These are phyloP conservation scores for Penicillium robsamsonii DNA, from an alignment of 495 filamentous ascomycete species.

Conservation along the genomic window DNA sequence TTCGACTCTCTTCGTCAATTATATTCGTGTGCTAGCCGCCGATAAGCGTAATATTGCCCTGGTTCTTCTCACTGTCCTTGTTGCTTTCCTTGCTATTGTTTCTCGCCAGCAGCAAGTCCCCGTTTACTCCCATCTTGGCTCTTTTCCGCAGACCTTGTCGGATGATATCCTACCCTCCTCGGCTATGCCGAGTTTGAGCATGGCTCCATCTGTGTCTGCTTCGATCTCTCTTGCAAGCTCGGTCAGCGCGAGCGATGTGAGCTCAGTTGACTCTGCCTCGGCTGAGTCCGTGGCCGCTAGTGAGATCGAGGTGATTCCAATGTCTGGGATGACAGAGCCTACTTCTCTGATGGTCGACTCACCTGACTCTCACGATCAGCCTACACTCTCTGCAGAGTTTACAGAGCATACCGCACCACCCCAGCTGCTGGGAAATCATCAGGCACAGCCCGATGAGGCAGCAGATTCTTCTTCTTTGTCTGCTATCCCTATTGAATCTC, in stretches of 20 bases:
- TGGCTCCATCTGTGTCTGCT: slow-evolving; percentile 5
- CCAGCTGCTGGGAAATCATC: background rate
- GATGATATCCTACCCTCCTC: slow-evolving; percentile 12
- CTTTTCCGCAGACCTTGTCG: slow-evolving; percentile 17
- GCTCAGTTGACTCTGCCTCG: background rate
- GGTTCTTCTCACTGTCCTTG: slow-evolving; percentile 56
- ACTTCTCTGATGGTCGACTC: background rate
- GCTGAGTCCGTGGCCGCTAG: background rate
- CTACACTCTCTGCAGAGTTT: background rate
- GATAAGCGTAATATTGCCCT: slow-evolving; percentile 74
- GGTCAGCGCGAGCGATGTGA: background rate
- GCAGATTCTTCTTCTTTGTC: background rate
- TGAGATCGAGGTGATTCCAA: background rate
- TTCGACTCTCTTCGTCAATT: slow-evolving; percentile 63
- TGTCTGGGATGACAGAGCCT: background rate
- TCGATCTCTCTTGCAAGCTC: background rate
- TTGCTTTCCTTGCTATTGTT: slow-evolving; percentile 52
- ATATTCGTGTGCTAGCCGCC: slow-evolving; percentile 61
- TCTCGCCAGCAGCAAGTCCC: slow-evolving; percentile 15
- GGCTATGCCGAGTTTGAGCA: slow-evolving; percentile 7
- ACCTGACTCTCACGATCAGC: background rate
- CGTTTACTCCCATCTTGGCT: slow-evolving; percentile 12
- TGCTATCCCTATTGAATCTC: background rate
- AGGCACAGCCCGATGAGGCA: background rate
- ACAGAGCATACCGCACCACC: background rate